Base-by-base conservation (phyloP, 148 eudicot species). In the Amaranthus cruentus region DNA sequence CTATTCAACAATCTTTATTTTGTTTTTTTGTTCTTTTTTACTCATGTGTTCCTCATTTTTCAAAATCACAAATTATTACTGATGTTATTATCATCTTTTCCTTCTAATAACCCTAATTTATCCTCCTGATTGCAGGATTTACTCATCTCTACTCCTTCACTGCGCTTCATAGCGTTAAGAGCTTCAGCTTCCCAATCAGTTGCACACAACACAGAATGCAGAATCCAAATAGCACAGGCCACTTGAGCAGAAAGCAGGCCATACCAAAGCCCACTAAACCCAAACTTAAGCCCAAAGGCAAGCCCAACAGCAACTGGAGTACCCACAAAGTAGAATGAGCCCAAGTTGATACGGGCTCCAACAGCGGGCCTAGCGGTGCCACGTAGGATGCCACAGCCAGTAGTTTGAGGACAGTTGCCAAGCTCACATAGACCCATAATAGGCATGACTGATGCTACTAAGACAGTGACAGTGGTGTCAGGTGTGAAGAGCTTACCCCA, bases 321-420 rank as follows among this genome's bases (percentile, higher is more conserved):
- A 38, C 98, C 98, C 70, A 94, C 93, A 38, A 87, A 85, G 84
- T 94, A 94, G 79, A 94, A 94, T 0, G 96, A 88, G 9, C 88
- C 87, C 0, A 94, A 86, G 76, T 94, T 94, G 66, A 94, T 91
- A 12, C 87, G 87, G 68, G 97, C 98, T 21, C 93, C 98, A 15
- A 91, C 85, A 0, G 84, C 90, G 0, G 98, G 98, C 69, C 98
- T 78, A 6, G 98, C 97, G 0, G 91, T 86, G 58, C 97, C 98
- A 12, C 98, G 91, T 47, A 94, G 82, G 75, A 94, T 86, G 43
- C 98, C 98, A 69, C 98, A 94, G 47, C 98, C 98, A 0, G 98
- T 94, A 0, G 98, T 94, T 44, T 94, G 98, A 5, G 98, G 98
- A 60, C 98, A 94, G 84, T 94, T 94, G 0, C 98, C 98, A 2